A percentile compares a stretch with the other conserved stretches of the same genome.
Evolutionary conservation across 202 grass and related monocot species (phyloP).

Genomic region (Miscanthus sacchariflorus): DNA sequence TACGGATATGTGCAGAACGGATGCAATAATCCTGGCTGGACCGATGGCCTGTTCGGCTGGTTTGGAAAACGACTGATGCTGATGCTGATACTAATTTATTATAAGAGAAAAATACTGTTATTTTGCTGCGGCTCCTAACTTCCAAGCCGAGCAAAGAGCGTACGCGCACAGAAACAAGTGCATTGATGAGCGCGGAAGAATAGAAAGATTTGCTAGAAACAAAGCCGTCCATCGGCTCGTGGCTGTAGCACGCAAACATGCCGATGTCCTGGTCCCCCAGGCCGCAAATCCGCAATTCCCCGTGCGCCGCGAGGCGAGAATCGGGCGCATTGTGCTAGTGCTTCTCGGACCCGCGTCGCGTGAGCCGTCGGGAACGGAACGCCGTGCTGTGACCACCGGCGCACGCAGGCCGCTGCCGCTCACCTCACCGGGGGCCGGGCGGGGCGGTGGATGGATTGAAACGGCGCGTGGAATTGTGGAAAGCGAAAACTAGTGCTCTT

Average conservation of each 20-base stretch:
- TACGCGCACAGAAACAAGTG: neutral
- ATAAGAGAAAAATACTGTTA: too few relatives aligned
- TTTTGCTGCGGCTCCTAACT: too few relatives aligned
- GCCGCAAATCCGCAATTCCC: conserved; percentile 8
- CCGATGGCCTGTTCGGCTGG: conserved; percentile 5
- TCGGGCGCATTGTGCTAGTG: neutral
- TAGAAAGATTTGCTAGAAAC: conserved; percentile 20
- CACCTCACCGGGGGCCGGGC: neutral
- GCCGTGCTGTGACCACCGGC: neutral
- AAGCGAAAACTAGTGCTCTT: neutral
- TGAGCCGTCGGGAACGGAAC: neutral
- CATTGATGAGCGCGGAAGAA: conserved; percentile 41
- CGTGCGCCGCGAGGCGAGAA: conserved; percentile 19
- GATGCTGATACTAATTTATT: too few relatives aligned
- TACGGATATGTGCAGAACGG: neutral
- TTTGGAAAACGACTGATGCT: too few relatives aligned
- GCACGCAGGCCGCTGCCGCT: too few relatives aligned
- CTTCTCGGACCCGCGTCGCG: neutral
- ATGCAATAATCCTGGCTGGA: conserved; percentile 13
- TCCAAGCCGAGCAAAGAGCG: neutral
- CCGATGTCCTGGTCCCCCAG: neutral
- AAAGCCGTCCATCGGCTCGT: neutral
- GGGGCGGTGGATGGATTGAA: neutral
- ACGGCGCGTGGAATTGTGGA: neutral
- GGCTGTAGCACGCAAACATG: neutral